Percentiles rank a stretch among this genome's conserved stretches.
phyloP scores from a whole-genome alignment of 108 stramenopile genomes.

The Asterionellopsis glacialis region DNA sequence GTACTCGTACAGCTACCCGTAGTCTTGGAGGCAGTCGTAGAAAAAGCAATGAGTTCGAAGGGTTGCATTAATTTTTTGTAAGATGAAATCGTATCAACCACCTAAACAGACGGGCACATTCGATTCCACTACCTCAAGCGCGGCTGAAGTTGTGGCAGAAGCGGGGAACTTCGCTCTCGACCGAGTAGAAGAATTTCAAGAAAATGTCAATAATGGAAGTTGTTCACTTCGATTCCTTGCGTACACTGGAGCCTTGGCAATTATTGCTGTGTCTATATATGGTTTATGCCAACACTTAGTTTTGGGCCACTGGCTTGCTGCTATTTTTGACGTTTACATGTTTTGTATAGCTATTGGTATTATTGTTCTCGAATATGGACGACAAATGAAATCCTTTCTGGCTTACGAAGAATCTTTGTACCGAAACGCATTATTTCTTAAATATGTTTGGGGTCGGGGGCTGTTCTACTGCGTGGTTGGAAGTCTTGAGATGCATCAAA shows the following conservation, averaged over 20 bases:
- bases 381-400: slow-evolving; percentile 9
- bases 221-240: slow-evolving; percentile 40
- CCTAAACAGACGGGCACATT: too few species aligned
- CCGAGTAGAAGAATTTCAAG: not conserved
- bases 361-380: slow-evolving; percentile 32
- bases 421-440: slow-evolving; percentile 42
- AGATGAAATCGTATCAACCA: too few species aligned
- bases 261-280: slow-evolving; percentile 24
- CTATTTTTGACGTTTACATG: slow-evolving; percentile 40
- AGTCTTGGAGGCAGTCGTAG: too few species aligned
- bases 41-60: too few species aligned
- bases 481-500: slow-evolving; percentile 34
- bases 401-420: slow-evolving; percentile 12
- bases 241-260: slow-evolving; percentile 32
- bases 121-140: too few species aligned
- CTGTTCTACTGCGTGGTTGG: slow-evolving; percentile 43
- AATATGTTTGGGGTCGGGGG: slow-evolving; percentile 49
- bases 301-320: slow-evolving; percentile 23
- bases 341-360: slow-evolving; percentile 32
- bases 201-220: not conserved
- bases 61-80: too few species aligned
- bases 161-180: slow-evolving; percentile 3
- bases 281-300: slow-evolving; percentile 31
- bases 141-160: not conserved
- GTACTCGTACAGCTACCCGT: too few species aligned